Evolutionary conservation across 306 rosid genomes (phyloP), one percentile per base, ranked within the genome.

Genomic region (Cucurbita ficifolia): DNA sequence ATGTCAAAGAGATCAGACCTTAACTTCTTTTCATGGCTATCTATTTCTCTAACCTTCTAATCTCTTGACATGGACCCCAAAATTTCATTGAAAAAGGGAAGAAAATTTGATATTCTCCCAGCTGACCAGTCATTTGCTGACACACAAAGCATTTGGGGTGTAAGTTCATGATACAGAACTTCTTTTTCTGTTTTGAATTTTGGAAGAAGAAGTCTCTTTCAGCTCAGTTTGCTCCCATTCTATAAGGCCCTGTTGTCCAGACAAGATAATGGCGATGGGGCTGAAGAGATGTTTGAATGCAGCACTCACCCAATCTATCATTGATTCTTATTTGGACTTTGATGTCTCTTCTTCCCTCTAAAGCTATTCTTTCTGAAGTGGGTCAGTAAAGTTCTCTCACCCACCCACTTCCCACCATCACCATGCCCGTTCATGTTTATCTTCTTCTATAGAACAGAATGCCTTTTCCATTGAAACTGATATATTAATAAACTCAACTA

Each of bases 11-110:
- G 73, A 46, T 46, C 9, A 43, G 22, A 46, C 73, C 39, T 4
- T 68, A 68, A 70, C 74, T 70, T 70, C 74, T 70, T 70, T 65
- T 43, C 72, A 65, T 65, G 53, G 18, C 72, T 29, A 70, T 48
- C 72, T 6, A 13, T 68, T 42, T 68, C 73, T 16, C 8, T 68
- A 68, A 46, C 58, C 74, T 21, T 65, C 70, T 46, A 45, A 40
- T 68, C 73, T 68, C 54, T 43, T 43, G 53, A 65, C 54, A 42
- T 65, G n/a, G n/a, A 12, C 54, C 36, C 72, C 53, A 42, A 18
- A 43, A 10, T 18, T 40, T 18, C 38, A 6, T 12, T 13, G 0
- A 60, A 1, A 14, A 14, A 33, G 17, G 2, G 2, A 5, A 57
- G 29, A 10, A 24, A 57, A 19, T 0, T 29, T 45, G 13, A 3